Percentiles rank a stretch among this genome's conserved stretches.
Evolutionary conservation across 306 rosid species (phyloP).

Genomic region (Cucurbita maxima): DNA sequence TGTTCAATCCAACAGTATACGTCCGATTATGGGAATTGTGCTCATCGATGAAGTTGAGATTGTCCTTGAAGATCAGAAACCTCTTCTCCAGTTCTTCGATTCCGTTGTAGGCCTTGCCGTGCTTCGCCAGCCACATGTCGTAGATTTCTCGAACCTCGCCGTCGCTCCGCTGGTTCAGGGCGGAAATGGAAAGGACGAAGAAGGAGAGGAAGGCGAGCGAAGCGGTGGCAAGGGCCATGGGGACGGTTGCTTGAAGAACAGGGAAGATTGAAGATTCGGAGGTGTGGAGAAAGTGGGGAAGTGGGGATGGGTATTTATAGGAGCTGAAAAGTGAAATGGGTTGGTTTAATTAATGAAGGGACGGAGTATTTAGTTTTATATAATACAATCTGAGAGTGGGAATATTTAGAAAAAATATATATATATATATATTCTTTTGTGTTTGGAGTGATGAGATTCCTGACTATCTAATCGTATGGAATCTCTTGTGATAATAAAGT

Average conservation of each 20-base stretch:
- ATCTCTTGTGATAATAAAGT: not conserved
- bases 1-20: constrained; percentile 59
- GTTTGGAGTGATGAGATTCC: not conserved
- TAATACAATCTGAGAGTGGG: not conserved
- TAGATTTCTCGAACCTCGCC: constrained; percentile 40
- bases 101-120: constrained; percentile 49
- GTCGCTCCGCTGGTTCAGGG: constrained; percentile 15
- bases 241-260: not conserved
- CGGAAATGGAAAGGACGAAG: not conserved
- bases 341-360: not conserved
- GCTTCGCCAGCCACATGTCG: constrained; percentile 47
- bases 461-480: not conserved
- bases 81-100: constrained; percentile 51
- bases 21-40: constrained; percentile 48
- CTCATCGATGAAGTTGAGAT: constrained; percentile 45
- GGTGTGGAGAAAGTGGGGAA: not conserved
- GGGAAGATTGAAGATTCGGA: not conserved
- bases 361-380: not conserved
- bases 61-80: constrained; percentile 60
- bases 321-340: not conserved
- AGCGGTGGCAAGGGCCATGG: not conserved
- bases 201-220: not conserved
- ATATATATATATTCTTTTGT: not conserved
- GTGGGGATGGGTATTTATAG: not conserved
- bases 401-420: not conserved